A percentile compares a stretch with the other conserved stretches of the same genome.
These are phyloP conservation scores for Russula sp. DNA, from an alignment of 768 basidiomycete species.

Conservation along the genomic window DNA sequence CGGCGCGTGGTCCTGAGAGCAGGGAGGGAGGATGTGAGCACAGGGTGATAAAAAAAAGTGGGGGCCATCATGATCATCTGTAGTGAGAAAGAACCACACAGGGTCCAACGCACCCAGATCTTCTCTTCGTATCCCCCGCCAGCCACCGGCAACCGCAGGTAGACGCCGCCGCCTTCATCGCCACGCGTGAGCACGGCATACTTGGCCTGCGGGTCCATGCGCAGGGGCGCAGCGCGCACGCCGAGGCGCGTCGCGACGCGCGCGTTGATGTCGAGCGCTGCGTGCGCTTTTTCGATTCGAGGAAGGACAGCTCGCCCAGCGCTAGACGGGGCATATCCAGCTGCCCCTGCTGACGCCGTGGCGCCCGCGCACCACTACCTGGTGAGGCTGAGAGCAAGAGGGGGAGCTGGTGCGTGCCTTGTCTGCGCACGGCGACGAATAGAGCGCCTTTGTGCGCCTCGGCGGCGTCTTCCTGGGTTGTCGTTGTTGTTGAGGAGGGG, in stretches of 20 bases:
- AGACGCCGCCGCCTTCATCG: conserved; percentile 61
- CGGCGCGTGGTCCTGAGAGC: too few species aligned
- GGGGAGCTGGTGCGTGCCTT: conserved; percentile 68
- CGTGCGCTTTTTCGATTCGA: conserved; percentile 94
- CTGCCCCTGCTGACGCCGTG: conserved; percentile 23
- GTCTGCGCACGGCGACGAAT: too few species aligned
- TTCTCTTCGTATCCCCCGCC: conserved; percentile 81
- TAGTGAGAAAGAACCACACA: too few species aligned
- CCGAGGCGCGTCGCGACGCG: conserved; percentile 61
- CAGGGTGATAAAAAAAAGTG: too few species aligned
- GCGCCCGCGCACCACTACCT: conserved; percentile 1
- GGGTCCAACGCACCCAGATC: conserved; percentile 68
- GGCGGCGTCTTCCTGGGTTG: too few species aligned
- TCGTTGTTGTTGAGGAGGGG: conserved; percentile 52
- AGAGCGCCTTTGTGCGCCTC: too few species aligned
- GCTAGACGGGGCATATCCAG: conserved; percentile 49
- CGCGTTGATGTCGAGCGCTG: conserved; percentile 81
- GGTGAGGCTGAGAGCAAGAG: conserved; percentile 35
- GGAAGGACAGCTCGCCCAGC: conserved; percentile 52
- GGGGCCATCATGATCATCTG: too few species aligned
- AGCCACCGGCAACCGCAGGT: conserved; percentile 73
- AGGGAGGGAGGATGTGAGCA: too few species aligned
- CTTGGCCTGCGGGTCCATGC: conserved; percentile 98
- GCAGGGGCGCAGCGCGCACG: conserved; percentile 56
- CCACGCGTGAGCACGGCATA: conserved; percentile 83